Evolutionary conservation across 2,329 filamentous ascomycete species (phyloP), one percentile per base, ranked within the genome.

Genomic region (Pseudopyricularia cyperi): DNA sequence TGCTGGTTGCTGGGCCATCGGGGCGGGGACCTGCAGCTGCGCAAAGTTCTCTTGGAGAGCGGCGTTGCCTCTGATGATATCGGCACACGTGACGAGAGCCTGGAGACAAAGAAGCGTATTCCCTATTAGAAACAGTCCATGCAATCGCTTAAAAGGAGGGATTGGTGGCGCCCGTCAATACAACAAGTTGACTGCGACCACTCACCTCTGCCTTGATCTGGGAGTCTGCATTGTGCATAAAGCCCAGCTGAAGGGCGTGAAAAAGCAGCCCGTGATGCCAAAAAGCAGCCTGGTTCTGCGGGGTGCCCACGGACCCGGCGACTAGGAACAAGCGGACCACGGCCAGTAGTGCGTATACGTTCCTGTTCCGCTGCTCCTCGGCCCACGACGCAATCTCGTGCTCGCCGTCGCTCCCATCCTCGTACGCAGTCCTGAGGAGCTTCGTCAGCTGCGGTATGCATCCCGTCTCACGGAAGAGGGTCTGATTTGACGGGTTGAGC

Each of bases 401-500:
- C 24, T 74, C 74, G 17, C 74, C 69, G 37, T 75, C 73, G 52
- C 73, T 69, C 53, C 75, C 48, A 37, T 34, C 72, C 58, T 76
- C 68, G 55, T 77, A 71, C 51, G 77, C 73, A 57, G 77, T 74
- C 60, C 77, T 75, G 19, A 95, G 72, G 33, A 97, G 72, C 35
- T 77, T 76, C 15, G 83, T 77, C 48, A 96, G 72, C 58, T 82
- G 83, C 22, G 78, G 75, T 14, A 95, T 81, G 61, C 85, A 90
- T 1, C 89, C 89, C 46, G 87, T 91, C 65, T 98, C 93, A 53
- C 91, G 80, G 65, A 98, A 97, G 52, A 91, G 82, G 11, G 89
- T 88, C 66, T 98, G 93, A 62, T 98, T 98, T 2, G 90, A 93
- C 2, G 83, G 73, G 63, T 97, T 97, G 59, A 89, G 78, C 33